Percentiles rank a stretch among this genome's conserved stretches.
Conservation (phyloP, 495 filamentous ascomycete genomes). For the Polyplosphaeria fusca region DNA sequence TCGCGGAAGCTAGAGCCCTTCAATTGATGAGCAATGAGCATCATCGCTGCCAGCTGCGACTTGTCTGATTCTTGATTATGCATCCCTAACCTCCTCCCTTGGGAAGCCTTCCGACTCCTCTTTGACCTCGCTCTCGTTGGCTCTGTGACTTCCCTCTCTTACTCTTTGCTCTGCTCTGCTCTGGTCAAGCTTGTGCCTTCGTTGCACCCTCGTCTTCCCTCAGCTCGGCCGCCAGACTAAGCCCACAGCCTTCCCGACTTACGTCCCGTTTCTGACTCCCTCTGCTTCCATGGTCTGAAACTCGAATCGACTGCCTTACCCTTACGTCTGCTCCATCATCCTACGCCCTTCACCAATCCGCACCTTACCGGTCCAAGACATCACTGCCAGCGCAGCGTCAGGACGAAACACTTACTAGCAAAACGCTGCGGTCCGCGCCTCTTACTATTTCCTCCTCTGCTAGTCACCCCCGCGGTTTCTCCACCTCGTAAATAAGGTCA, state of each 20-base stretch:
- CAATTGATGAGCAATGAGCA: slow-evolving; percentile 30
- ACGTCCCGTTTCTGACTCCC: neutral
- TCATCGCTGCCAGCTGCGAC: slow-evolving; percentile 15
- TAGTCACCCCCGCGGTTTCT: slow-evolving; percentile 17
- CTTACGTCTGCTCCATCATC: slow-evolving; percentile 9
- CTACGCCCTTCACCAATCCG: slow-evolving; percentile 1
- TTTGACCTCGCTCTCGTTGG: slow-evolving; percentile 4
- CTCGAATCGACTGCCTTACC: slow-evolving; percentile 17
- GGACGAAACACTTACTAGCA: slow-evolving; percentile 8
- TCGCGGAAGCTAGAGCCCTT: slow-evolving; percentile 19
- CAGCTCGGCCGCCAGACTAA: slow-evolving; percentile 18
- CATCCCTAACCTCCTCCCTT: slow-evolving; percentile 22
- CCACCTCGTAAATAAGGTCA: slow-evolving; percentile 16
- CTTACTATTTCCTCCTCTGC: neutral
- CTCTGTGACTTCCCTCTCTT: neutral
- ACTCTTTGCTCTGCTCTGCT: neutral
- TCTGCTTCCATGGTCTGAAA: slow-evolving; percentile 10
- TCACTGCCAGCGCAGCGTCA: neutral
- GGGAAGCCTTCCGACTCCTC: neutral
- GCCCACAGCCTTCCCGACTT: slow-evolving; percentile 26
- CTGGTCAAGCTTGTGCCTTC: neutral
- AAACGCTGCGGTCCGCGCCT: neutral
- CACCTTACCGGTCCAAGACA: neutral
- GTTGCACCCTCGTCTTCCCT: neutral
- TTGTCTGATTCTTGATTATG: slow-evolving; percentile 35